Evolutionary conservation across 108 stramenopile genomes (phyloP), one percentile per base, ranked within the genome.

Genomic region (Stephanodiscus triporus): DNA sequence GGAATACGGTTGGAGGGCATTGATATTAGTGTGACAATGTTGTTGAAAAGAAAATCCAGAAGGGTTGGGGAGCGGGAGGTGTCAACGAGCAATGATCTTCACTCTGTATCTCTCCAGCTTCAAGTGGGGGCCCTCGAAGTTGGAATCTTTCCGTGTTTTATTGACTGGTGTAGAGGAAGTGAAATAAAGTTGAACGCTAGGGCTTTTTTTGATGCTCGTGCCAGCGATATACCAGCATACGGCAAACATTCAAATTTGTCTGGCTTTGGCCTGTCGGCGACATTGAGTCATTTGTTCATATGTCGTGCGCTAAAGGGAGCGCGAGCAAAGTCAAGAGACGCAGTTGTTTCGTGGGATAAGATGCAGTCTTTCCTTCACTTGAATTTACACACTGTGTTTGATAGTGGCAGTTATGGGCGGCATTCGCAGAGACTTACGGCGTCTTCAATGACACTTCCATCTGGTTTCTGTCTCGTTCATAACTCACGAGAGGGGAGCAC

Each of bases 331-430:
- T 48, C 59, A 48, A 48, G 57, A n/a, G 66, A 29, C 13, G 67
- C 47, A 70, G 66, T 74, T 22, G 1, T 75, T 34, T 58, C 80
- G 3, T 81, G 80, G 80, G 73, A 61, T 50, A 51, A 20, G 48
- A 34, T 75, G 20, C 58, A 75, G 42, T 58, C 63, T 57, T 63
- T 69, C 34, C 50, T 70, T 57, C 53, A 66, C 22, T 23, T 77
- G 36, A 29, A 37, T 9, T 16, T 48, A 53, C 27, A n/a, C 6
- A 32, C 26, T 47, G n/a, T 8, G 20, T 27, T 29, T 37, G 54
- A 57, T 8, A 13, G 54, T 34, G 38, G 56, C 22, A 30, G 13
- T 48, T 37, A 54, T 22, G n/a, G 50, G 14, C 23, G 9, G 7
- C 10, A 20, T 63, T 38, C 34, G 14, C 53, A 16, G 10, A 55